Evolutionary conservation across 1,284 basidiomycete genomes (phyloP), one percentile per base, ranked within the genome.

Genomic region (Malassezia yamatoensis): DNA sequence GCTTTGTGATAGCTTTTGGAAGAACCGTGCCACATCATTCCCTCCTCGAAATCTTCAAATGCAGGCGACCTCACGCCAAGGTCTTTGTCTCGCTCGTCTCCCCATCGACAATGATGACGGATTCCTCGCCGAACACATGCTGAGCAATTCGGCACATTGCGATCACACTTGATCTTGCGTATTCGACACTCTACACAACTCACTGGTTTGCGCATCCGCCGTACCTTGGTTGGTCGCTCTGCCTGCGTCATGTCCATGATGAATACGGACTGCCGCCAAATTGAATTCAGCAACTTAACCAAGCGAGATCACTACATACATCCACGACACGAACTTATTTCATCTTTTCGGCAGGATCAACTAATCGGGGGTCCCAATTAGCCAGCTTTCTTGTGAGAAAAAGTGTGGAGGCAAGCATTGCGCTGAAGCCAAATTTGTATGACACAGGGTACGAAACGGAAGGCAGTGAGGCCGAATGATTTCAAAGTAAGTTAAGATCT

Each of bases 151-250:
- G 63, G 63, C 2, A 67, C 65, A 47, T 67, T 67, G 24, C 64
- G 58, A 47, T 67, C 62, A 44, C 64, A 66, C 34, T 61, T 61
- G 62, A 48, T 48, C 12, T 48, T 48, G 9, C 46, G 62, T 49
- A 61, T 57, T 46, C 64, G 61, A 54, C 64, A 66, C 48, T 66
- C 60, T 36, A 60, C 64, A 42, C 64, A 66, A 45, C 62, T 64
- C 35, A 64, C 45, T 6, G 18, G 45, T 6, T 47, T 47, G 45
- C 45, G 45, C 45, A 24, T 34, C 2, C 45, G 45, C 3, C 45
- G 45, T 9, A 34, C 16, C n/a, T 47, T 47, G 13, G 43, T 6
- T 11, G 20, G 18, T 11, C 42, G 42, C n/a, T 43, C 42, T 5
- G 18, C 10, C 18, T 24, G n/a, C 42, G 16, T 33, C 15, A 7